Evolutionary conservation across 2,329 filamentous ascomycete genomes (phyloP).

Genomic region (Didymella lethalis): DNA sequence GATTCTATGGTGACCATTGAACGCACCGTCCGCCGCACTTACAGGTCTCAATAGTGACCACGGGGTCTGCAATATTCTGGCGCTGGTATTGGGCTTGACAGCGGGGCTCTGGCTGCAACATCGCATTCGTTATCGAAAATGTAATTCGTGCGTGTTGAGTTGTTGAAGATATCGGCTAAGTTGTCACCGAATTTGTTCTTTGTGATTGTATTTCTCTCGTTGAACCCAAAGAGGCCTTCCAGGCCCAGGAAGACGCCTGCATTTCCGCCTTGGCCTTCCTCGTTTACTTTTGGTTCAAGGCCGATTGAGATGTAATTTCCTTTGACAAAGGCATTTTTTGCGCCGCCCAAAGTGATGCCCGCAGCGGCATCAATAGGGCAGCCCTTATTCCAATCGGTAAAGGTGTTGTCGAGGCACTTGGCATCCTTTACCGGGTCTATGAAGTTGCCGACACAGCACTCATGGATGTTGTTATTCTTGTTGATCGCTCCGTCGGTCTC

Average conservation of each 20-base stretch:
- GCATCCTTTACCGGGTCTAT: slow-evolving; percentile 23
- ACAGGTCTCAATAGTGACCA: not conserved
- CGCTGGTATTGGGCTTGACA: not conserved
- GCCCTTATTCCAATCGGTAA: slow-evolving; percentile 6
- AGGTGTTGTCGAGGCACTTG: slow-evolving; percentile 20
- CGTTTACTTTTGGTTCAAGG: not conserved
- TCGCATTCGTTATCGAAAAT: slow-evolving; percentile 6
- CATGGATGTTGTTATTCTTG: slow-evolving; percentile 18
- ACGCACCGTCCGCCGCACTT: not conserved
- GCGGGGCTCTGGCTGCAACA: not conserved
- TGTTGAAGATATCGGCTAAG: slow-evolving; percentile 5
- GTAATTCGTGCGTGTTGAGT: not conserved
- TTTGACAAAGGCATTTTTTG: slow-evolving; percentile 20
- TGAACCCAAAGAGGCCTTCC: not conserved
- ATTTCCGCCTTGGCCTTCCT: not conserved
- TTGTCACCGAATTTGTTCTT: slow-evolving; percentile 3
- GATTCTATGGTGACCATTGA: not conserved
- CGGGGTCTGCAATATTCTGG: slow-evolving; percentile 5
- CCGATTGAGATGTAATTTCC: slow-evolving; percentile 19
- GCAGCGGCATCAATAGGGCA: slow-evolving; percentile 1
- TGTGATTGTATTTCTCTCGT: slow-evolving; percentile 1
- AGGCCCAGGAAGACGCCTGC: not conserved
- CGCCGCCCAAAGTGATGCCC: slow-evolving; percentile 19
- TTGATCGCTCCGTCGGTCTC: slow-evolving; percentile 19
- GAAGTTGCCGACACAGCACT: slow-evolving; percentile 22